These are phyloP conservation scores for Myrica gale DNA, from an alignment of 306 rosid species.

Conservation along the genomic window DNA sequence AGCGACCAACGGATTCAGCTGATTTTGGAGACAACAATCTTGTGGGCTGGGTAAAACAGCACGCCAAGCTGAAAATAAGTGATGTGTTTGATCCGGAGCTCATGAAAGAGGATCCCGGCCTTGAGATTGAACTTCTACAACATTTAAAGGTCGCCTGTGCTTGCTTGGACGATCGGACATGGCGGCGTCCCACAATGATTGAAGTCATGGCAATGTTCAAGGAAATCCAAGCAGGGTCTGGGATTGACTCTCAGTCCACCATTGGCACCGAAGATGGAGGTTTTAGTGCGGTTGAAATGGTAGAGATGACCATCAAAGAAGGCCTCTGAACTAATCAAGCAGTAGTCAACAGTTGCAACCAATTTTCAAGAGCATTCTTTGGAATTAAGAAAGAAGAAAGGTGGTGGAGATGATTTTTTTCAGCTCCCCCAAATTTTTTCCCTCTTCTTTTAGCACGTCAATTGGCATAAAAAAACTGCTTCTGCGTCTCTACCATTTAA, in stretches of 20 bases:
- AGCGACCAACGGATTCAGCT: slow-evolving; percentile 76
- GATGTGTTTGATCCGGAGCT: slow-evolving; percentile 84
- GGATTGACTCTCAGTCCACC: slow-evolving; percentile 80
- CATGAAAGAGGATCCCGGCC: slow-evolving; percentile 74
- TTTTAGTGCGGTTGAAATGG: slow-evolving; percentile 57
- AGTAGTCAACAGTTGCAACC: slow-evolving; percentile 26
- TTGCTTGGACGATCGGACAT: slow-evolving; percentile 81
- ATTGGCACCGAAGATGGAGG: slow-evolving; percentile 61
- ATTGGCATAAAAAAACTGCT: slow-evolving; percentile 37
- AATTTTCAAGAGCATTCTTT: slow-evolving; percentile 31
- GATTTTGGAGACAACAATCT: slow-evolving; percentile 98
- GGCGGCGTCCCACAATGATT: slow-evolving; percentile 86
- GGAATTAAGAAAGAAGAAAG: slow-evolving; percentile 40
- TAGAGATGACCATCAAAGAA: slow-evolving; percentile 88
- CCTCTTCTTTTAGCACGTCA: slow-evolving; percentile 42
- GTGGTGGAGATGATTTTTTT: slow-evolving; percentile 35
- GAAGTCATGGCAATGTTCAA: slow-evolving; percentile 90
- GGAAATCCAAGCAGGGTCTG: slow-evolving; percentile 89
- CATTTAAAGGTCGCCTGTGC: slow-evolving; percentile 82
- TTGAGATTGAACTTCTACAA: slow-evolving; percentile 80
- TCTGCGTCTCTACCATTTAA: slow-evolving; percentile 47
- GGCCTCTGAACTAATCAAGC: slow-evolving; percentile 67
- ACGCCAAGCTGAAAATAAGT: slow-evolving; percentile 66
- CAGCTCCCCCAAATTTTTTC: slow-evolving; percentile 44
- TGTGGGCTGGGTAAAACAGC: slow-evolving; percentile 98